These are phyloP conservation scores for Proliferodiscus dingleyae DNA, from an alignment of 2,329 filamentous ascomycete genomes.

Conservation along the genomic window DNA sequence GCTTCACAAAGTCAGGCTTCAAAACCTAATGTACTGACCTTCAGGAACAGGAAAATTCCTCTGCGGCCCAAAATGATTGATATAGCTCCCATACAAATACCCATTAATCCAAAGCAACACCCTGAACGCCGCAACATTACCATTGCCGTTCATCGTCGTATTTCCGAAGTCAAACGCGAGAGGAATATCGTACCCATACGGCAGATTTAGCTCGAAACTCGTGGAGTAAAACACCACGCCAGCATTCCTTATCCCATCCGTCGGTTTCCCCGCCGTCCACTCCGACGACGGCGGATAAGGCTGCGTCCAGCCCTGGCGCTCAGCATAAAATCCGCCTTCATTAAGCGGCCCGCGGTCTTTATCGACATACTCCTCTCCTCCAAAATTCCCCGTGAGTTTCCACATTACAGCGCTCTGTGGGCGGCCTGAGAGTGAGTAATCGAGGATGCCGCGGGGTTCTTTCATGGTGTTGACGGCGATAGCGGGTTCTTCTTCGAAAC, in stretches of 20 bases:
- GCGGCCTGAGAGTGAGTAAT: slow-evolving; percentile 49
- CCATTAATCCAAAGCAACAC: slow-evolving; percentile 67
- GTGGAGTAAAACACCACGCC: slow-evolving; percentile 55
- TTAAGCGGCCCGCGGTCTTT: slow-evolving; percentile 56
- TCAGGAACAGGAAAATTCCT: slow-evolving; percentile 65
- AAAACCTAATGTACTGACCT: no score
- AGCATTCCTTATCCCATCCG: slow-evolving; percentile 38
- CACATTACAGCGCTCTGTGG: slow-evolving; percentile 45
- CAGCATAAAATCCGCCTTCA: slow-evolving; percentile 57
- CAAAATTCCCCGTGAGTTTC: slow-evolving; percentile 64
- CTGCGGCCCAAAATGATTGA: slow-evolving; percentile 69
- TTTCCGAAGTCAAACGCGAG: slow-evolving; percentile 41
- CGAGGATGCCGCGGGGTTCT: slow-evolving; percentile 53
- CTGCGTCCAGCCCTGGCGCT: slow-evolving; percentile 58
- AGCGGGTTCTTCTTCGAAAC: slow-evolving; percentile 59
- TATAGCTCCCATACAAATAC: slow-evolving; percentile 63
- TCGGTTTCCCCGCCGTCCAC: slow-evolving; percentile 39
- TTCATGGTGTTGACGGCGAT: slow-evolving; percentile 57
- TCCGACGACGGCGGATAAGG: slow-evolving; percentile 42
- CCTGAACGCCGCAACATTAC: slow-evolving; percentile 44
- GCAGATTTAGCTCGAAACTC: slow-evolving; percentile 49
- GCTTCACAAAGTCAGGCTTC: no score
- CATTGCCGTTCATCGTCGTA: slow-evolving; percentile 27
- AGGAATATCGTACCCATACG: slow-evolving; percentile 53
- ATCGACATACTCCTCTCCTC: slow-evolving; percentile 57